Base-by-base conservation (phyloP, 768 basidiomycete genomes). In the Trametes elegans region DNA sequence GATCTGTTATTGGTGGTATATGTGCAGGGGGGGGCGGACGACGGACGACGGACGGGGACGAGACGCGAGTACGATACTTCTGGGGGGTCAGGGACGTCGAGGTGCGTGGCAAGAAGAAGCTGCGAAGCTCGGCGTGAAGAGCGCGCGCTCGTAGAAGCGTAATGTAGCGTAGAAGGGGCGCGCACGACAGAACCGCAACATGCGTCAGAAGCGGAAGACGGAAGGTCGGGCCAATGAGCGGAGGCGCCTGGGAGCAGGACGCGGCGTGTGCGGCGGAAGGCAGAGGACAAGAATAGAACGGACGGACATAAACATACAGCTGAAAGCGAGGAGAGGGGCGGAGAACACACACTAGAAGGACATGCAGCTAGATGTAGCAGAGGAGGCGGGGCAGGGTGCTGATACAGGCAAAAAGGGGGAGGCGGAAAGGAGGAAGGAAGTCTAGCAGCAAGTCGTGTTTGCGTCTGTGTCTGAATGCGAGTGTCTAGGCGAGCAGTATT, bases 391-490 rank as follows among this genome's bases (percentile, higher is more conserved):
- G 13, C 6, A 41, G 18, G 38, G 41, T 41, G 40, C 10, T 40
- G 8, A n/a, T 43, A 43, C 42, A 29, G 42, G 28, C 42, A 28
- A 24, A 18, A n/a, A n/a, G n/a, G n/a, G 16, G n/a, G 18, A 28
- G 29, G 8, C 10, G 32, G 34, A 18, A 23, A 10, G 42, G 29
- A 16, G 24, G 24, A 21, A 40, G 9, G 29, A 28, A 38, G 26
- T 53, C 51, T 53, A 53, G 51, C 51, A 28, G 42, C 42, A 45
- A 38, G 51, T 36, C 51, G 42, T 45, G 42, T 53, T 23, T 44
- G 51, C 26, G 31, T 42, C 29, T 27, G 42, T 43, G 42, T 53
- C 51, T 36, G 27, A 44, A 36, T 36, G 46, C 46, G 23, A 21
- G 19, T 27, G 42, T 53, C 19, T 38, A 8, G 21, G 42, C 32